Percentiles rank a stretch among this genome's conserved stretches.
Evolutionary conservation across 1,284 basidiomycete genomes (phyloP).

Genomic region (Cryptococcus floricola): DNA sequence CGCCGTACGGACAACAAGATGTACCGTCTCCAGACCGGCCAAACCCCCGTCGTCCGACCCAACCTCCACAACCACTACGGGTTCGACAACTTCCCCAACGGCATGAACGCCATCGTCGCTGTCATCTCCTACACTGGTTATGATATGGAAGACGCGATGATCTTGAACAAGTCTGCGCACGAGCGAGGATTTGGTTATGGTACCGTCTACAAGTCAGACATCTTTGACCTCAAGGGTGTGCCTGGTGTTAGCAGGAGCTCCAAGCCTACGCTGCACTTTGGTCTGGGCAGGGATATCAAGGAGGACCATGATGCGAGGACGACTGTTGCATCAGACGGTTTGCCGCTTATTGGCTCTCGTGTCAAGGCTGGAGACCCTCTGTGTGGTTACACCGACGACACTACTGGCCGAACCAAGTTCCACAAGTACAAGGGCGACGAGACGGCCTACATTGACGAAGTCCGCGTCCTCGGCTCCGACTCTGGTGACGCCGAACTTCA

Average conservation of each 20-base stretch:
- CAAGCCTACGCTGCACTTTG: conserved; percentile 71
- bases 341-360: conserved; percentile 72
- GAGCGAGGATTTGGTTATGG: conserved; percentile 98
- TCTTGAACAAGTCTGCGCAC: conserved; percentile 96
- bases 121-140: conserved; percentile 99
- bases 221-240: conserved; percentile 82
- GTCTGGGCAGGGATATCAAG: conserved; percentile 72
- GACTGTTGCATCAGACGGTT: conserved; percentile 76
- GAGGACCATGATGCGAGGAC: conserved; percentile 58
- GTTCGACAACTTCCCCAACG: conserved; percentile 98
- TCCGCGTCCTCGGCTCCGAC: conserved; percentile 86
- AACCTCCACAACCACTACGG: conserved; percentile 90
- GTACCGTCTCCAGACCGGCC: conserved; percentile 91
- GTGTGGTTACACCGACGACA: conserved; percentile 85
- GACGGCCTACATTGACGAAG: conserved; percentile 82
- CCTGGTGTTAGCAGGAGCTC: conserved; percentile 61
- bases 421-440: conserved; percentile 99
- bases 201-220: conserved; percentile 93
- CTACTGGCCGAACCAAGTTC: conserved; percentile 74
- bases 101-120: conserved; percentile 96
- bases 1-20: conserved; percentile 98
- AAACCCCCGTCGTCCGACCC: conserved; percentile 92
- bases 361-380: conserved; percentile 70
- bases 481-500: conserved; percentile 81
- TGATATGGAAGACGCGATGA: conserved; percentile 99